Conservation (phyloP, 129 eudicot species). For the Flaveria robusta region DNA sequence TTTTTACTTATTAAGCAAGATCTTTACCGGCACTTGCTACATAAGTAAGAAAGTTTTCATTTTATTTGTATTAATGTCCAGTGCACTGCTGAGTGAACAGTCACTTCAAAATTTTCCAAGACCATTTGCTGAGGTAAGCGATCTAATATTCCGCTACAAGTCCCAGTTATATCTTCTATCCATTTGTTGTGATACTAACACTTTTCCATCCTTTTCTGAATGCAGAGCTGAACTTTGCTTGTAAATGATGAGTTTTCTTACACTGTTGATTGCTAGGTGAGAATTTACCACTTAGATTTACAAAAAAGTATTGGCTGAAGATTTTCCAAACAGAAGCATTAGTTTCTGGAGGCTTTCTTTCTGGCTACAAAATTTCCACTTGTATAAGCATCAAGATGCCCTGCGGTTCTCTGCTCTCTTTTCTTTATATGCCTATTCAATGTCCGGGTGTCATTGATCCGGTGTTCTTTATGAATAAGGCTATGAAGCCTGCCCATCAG, state of each 20-base stretch:
- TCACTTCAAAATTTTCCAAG: constrained; percentile 44
- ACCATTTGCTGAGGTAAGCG: constrained; percentile 44
- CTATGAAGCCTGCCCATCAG: constrained; percentile 55
- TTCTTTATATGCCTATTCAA: constrained; percentile 37
- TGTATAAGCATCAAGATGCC: constrained; percentile 48
- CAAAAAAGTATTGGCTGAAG: constrained; percentile 35
- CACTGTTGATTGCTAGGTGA: constrained; percentile 43
- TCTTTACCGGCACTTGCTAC: not conserved
- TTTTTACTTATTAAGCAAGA: not conserved
- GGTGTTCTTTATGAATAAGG: constrained; percentile 48
- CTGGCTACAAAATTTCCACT: constrained; percentile 20
- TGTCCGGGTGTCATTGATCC: constrained; percentile 35
- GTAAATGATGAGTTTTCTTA: constrained; percentile 39
- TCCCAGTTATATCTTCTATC: not conserved
- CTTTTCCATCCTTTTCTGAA: not conserved
- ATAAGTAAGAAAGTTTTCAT: constrained; percentile 18
- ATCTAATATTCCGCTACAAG: not conserved
- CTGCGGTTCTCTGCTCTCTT: constrained; percentile 37
- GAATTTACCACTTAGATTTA: constrained; percentile 44
- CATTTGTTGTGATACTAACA: constrained; percentile 12
- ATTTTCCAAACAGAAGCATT: constrained; percentile 31
- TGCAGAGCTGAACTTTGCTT: constrained; percentile 57
- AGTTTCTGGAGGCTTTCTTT: constrained; percentile 36
- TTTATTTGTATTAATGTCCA: constrained; percentile 34
- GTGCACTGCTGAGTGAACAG: constrained; percentile 48